phyloP scores from a whole-genome alignment of 805 yeast species.

The Pichia cephalocereana region DNA sequence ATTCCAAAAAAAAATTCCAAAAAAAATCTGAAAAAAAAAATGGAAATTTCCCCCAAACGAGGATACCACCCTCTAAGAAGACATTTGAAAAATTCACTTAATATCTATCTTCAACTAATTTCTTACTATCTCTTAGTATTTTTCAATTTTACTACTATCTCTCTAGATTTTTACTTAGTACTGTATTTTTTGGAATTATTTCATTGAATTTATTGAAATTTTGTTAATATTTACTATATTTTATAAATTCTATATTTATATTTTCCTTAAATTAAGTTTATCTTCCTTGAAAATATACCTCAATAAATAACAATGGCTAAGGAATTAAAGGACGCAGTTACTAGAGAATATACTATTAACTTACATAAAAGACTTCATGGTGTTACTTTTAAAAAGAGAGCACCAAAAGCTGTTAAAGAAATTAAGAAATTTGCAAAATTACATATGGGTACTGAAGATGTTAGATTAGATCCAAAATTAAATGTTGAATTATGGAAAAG shows the following conservation, averaged over 20 bases:
- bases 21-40: too few species aligned
- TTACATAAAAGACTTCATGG: conserved; percentile 99
- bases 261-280: background rate
- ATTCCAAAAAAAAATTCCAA: too few species aligned
- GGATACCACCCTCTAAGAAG: too few species aligned
- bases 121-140: too few species aligned
- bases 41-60: too few species aligned
- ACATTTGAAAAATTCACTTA: too few species aligned
- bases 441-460: conserved; percentile 99
- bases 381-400: conserved; percentile 98
- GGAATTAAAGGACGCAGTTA: conserved; percentile 97
- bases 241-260: background rate
- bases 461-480: conserved; percentile 97
- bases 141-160: too few species aligned
- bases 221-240: background rate
- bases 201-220: background rate
- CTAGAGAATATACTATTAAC: conserved; percentile 99
- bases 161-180: too few species aligned
- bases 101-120: too few species aligned
- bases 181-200: background rate
- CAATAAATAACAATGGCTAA: conserved; percentile 26
- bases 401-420: conserved; percentile 99
- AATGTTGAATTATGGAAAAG: conserved; percentile 99
- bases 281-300: background rate
- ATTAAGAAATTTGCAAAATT: conserved; percentile 96